These are phyloP conservation scores for Solanum clarkiae DNA, from an alignment of 257 asterid genomes.

Conservation along the genomic window DNA sequence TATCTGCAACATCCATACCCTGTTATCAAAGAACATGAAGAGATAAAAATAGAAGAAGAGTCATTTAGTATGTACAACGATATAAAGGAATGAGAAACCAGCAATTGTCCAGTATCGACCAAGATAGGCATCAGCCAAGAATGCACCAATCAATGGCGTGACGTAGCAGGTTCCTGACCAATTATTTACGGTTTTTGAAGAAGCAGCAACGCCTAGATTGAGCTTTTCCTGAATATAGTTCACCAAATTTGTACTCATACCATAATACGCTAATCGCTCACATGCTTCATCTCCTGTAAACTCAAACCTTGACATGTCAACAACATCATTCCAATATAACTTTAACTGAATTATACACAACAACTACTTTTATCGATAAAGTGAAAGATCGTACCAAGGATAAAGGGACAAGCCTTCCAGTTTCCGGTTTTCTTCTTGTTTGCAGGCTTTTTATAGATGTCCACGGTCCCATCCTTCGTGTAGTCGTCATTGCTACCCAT, in stretches of 20 bases:
- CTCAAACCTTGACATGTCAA: not conserved
- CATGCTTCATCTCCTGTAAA: constrained; percentile 58
- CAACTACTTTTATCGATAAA: not conserved
- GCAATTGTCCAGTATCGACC: constrained; percentile 79
- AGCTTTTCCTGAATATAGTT: constrained; percentile 40
- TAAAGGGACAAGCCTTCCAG: constrained; percentile 72
- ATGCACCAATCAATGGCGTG: constrained; percentile 72
- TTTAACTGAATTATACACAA: not conserved
- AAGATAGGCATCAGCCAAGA: constrained; percentile 62
- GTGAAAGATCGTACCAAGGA: constrained; percentile 34
- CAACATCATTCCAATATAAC: not conserved
- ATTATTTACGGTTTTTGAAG: constrained; percentile 50
- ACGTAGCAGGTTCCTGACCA: constrained; percentile 81
- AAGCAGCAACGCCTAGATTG: constrained; percentile 28
- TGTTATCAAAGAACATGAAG: not conserved
- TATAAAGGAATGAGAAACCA: constrained; percentile 40
- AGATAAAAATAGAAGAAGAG: not conserved
- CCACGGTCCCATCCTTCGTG: constrained; percentile 57
- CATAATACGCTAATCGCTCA: constrained; percentile 83
- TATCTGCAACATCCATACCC: not conserved
- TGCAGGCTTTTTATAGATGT: constrained; percentile 47
- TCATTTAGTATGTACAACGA: constrained; percentile 26
- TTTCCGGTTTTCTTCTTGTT: constrained; percentile 46
- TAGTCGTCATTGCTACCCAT: constrained; percentile 21
- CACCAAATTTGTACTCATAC: constrained; percentile 80